Evolutionary conservation across 495 filamentous ascomycete species (phyloP).

Genomic region (Entonaema liquescens): DNA sequence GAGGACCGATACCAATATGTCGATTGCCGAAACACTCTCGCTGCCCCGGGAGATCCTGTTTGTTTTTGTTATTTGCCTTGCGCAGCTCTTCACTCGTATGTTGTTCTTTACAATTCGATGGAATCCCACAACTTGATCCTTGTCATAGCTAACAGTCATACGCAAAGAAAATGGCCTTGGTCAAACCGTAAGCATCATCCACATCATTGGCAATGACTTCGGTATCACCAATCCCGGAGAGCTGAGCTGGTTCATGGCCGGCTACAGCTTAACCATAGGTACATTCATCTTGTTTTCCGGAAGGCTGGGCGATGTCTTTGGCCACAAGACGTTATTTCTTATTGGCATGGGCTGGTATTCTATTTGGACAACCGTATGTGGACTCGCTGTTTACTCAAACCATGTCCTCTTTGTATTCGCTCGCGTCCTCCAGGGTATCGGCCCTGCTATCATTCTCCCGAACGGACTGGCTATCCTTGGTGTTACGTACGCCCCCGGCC

Average conservation of each 20-base stretch:
- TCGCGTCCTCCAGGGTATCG: slow-evolving; percentile 68
- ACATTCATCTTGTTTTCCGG: slow-evolving; percentile 73
- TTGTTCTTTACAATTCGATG: not conserved
- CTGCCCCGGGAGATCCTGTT: slow-evolving; percentile 53
- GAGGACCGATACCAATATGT: slow-evolving; percentile 21
- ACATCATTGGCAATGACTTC: slow-evolving; percentile 44
- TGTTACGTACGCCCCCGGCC: slow-evolving; percentile 60
- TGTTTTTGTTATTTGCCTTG: slow-evolving; percentile 54
- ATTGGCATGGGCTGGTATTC: slow-evolving; percentile 66
- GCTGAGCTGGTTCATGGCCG: slow-evolving; percentile 65
- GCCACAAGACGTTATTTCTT: slow-evolving; percentile 65
- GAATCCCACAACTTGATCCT: not conserved
- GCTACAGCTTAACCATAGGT: slow-evolving; percentile 67
- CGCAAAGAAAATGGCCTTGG: slow-evolving; percentile 42
- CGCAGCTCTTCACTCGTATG: slow-evolving; percentile 53
- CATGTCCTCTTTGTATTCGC: slow-evolving; percentile 63
- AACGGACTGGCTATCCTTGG: slow-evolving; percentile 72
- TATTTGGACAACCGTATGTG: slow-evolving; percentile 65
- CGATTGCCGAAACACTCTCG: slow-evolving; percentile 42
- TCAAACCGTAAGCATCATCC: slow-evolving; percentile 46
- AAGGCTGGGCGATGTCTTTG: slow-evolving; percentile 66
- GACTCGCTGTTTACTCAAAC: slow-evolving; percentile 49
- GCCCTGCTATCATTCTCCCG: slow-evolving; percentile 67
- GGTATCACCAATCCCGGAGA: slow-evolving; percentile 41
- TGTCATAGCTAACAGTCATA: slow-evolving; percentile 1